Conservation (phyloP, 2,329 filamentous ascomycete genomes). For the Ceratocystis cacaofunesta region DNA sequence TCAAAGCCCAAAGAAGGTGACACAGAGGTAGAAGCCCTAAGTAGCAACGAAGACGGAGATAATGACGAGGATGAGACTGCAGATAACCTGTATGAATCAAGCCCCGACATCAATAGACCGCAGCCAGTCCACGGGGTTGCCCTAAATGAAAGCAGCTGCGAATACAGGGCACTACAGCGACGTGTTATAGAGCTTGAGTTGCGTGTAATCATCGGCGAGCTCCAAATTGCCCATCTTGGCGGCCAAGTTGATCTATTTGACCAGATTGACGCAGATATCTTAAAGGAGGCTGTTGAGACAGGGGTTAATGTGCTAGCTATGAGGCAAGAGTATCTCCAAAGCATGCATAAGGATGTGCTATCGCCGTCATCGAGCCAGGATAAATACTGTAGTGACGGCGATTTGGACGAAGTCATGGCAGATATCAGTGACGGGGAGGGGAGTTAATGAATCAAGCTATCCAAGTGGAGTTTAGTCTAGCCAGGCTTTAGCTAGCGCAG, state of each 20-base stretch:
- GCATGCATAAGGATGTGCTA: background rate
- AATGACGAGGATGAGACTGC: background rate
- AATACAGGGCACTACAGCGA: background rate
- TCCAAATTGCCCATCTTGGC: background rate
- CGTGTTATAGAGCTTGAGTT: constrained; percentile 9
- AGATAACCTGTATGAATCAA: background rate
- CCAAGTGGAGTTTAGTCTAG: background rate
- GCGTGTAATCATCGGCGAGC: background rate
- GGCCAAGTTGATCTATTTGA: constrained; percentile 2
- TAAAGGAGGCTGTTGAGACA: background rate
- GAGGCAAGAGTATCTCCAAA: background rate
- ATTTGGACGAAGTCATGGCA: background rate
- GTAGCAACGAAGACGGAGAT: background rate
- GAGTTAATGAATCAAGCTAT: background rate
- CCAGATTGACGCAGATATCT: background rate
- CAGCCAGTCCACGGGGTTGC: background rate
- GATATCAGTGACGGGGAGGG: background rate
- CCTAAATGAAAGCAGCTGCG: background rate
- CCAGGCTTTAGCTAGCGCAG: background rate
- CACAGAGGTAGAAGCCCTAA: background rate
- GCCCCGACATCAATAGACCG: background rate
- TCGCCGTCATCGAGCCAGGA: background rate
- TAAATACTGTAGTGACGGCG: background rate
- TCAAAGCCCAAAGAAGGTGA: background rate
- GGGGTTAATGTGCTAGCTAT: background rate